Evolutionary conservation across 164 flowering plant species (phyloP), one percentile per base, ranked within the genome.

Genomic region (Sedum album): DNA sequence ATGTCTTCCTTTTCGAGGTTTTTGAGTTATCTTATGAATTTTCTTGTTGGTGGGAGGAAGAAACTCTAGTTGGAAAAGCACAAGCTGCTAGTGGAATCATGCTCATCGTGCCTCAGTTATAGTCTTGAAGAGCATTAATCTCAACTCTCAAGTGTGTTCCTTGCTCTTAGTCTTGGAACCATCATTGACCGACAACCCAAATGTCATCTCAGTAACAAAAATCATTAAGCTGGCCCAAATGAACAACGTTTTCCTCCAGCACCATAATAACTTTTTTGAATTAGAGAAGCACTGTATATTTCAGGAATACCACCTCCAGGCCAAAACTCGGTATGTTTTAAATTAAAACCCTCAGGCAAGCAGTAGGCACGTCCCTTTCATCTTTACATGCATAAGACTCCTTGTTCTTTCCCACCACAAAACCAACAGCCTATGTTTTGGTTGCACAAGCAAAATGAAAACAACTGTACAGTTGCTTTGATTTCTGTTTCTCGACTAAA

Each of bases 261-360:
- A 35, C 94, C 90, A 90, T 23, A 87, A 18, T 17, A 83, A 25
- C 67, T 78, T 81, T 74, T 82, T 84, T 9, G 75, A 1, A 39
- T 39, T n/a, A 88, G 31, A 15, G 80, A 77, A 25, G 89, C 92
- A 20, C 67, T 66, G 74, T 90, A 87, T 4, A 88, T 75, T 76
- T 88, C 88, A 21, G 94, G 94, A 61, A 85, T 77, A 23, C 94
- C 92, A 35, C 79, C 84, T 13, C 85, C 87, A 17, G 78, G 69
- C 20, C 48, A 60, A 72, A 68, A 84, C 66, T 85, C 87, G 60
- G 94, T 90, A 39, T 92, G 79, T 41, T 79, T 62, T 87, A 87
- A 25, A 90, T 74, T 15, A 71, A 53, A 31, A 90, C 87, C 72
- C 70, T 85, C 61, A 90, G 67, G 76, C 81, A 84, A 6, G 87